Percentiles rank a stretch among this genome's conserved stretches.
Conservation (phyloP, 345 rosid species). For the Draba incana region DNA sequence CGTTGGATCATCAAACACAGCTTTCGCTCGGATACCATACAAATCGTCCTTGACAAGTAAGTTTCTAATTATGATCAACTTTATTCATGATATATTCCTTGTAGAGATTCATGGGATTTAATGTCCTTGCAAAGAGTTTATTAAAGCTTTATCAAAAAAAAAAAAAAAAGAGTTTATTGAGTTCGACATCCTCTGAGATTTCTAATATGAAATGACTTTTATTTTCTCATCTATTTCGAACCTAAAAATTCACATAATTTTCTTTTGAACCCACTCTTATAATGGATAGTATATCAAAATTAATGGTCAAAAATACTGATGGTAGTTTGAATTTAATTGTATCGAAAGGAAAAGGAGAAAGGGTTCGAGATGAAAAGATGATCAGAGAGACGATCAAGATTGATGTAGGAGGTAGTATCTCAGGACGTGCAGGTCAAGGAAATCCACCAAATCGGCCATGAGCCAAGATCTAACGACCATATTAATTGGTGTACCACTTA, state of each 20-base stretch:
- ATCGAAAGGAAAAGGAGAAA: constrained; percentile 20
- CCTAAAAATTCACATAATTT: constrained; percentile 9
- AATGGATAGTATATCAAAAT: too few species aligned
- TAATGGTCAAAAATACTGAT: background rate
- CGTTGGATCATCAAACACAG: constrained; percentile 25
- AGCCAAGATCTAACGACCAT: too few species aligned
- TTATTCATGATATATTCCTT: background rate
- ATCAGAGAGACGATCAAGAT: constrained; percentile 25
- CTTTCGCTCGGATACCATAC: constrained; percentile 24
- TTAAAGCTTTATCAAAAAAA: too few species aligned
- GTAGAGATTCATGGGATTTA: too few species aligned
- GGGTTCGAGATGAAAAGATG: constrained; percentile 13
- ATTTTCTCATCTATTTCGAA: background rate
- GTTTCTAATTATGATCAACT: background rate
- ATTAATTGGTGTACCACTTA: too few species aligned
- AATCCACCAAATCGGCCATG: constrained; percentile 15
- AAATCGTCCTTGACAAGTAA: constrained; percentile 19
- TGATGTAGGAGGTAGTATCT: constrained; percentile 21
- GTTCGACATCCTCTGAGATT: background rate
- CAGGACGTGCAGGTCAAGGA: constrained; percentile 18
- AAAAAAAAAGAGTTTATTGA: too few species aligned
- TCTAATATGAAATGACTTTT: constrained; percentile 3
- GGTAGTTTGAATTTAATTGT: background rate
- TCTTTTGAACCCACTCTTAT: too few species aligned
- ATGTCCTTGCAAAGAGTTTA: too few species aligned